Evolutionary conservation across 2,329 filamentous ascomycete genomes (phyloP).

Genomic region (Mollisiaceae sp.): DNA sequence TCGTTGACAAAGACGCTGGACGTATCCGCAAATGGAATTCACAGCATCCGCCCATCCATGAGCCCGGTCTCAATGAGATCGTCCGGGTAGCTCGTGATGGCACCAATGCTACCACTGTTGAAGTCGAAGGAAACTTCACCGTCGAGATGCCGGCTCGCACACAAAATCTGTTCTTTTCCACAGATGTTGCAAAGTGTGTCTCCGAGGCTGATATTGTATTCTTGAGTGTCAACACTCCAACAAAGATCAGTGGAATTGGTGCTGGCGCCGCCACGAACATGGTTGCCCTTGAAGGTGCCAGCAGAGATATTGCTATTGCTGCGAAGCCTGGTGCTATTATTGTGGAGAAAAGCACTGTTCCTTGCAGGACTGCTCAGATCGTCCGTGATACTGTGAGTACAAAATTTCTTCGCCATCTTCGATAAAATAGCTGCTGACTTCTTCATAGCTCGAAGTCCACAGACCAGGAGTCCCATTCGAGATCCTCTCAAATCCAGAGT

Average conservation of each 20-base stretch:
- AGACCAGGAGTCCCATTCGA: constrained; percentile 60
- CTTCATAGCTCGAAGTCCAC: constrained; percentile 41
- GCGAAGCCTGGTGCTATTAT: constrained; percentile 72
- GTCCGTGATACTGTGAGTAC: constrained; percentile 66
- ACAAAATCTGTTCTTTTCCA: constrained; percentile 76
- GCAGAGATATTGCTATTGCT: constrained; percentile 66
- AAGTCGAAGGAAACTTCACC: constrained; percentile 10
- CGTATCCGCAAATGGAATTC: constrained; percentile 77
- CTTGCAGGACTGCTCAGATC: constrained; percentile 72
- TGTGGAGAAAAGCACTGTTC: constrained; percentile 81
- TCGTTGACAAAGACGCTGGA: constrained; percentile 70
- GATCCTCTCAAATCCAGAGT: constrained; percentile 80
- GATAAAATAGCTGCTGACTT: neutral
- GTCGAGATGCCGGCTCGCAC: constrained; percentile 48
- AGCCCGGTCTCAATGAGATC: constrained; percentile 72
- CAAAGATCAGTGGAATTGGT: constrained; percentile 71
- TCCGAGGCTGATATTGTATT: constrained; percentile 73
- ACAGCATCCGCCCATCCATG: constrained; percentile 72
- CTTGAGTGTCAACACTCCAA: constrained; percentile 78
- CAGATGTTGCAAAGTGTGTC: constrained; percentile 66
- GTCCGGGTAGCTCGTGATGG: constrained; percentile 65
- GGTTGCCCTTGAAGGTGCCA: constrained; percentile 72
- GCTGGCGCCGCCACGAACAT: constrained; percentile 74
- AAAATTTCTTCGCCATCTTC: constrained; percentile 37
- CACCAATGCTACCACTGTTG: constrained; percentile 6